Base-by-base conservation (phyloP, 2,329 filamentous ascomycete species). In the Trichoderma pleuroti region DNA sequence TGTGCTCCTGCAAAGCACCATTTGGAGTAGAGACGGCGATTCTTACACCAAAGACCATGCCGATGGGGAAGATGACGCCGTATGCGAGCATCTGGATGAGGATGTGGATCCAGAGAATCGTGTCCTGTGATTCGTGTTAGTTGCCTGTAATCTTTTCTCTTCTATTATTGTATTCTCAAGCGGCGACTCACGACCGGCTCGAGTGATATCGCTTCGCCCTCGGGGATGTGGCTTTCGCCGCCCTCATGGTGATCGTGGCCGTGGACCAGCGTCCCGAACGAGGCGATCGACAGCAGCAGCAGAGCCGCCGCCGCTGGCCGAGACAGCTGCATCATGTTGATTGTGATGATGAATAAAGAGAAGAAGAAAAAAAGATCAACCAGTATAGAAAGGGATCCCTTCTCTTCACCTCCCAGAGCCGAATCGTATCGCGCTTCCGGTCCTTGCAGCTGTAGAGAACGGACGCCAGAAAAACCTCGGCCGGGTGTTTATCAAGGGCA, bases 71-170 rank as follows among this genome's bases (percentile, higher is more conserved):
- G 71, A 98, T 88, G 75, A 99, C 86, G 72, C 96, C 96, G 85
- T 97, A 98, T 71, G 94, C 90, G 71, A 96, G 78, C 80, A 90
- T 91, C 86, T 97, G 94, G 59, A 97, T 81, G 72, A 97, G 86
- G 77, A 99, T 98, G 82, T 99, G 96, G 75, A 91, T 86, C 96
- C 96, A 99, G 88, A 99, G 82, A 76, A 90, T 93, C 54, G 90
- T 87, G 80, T 98, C 96, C 87, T 90, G 74, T 30, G 30, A 59
- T 28, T 54, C 46, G 26, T 34, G 75, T 86, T 73, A 86, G 79
- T 56, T 65, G 8, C 10, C 3, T 34, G 5, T 63, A 8, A 3
- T n/a, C n/a, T 39, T 18, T n/a, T 10, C 16, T 28, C 30, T 11
- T 39, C 16, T 42, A 42, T 26, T 28, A 59, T 26, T n/a, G 42